These are phyloP conservation scores for Auriculariales sp. DNA, from an alignment of 768 basidiomycete genomes.

Conservation along the genomic window DNA sequence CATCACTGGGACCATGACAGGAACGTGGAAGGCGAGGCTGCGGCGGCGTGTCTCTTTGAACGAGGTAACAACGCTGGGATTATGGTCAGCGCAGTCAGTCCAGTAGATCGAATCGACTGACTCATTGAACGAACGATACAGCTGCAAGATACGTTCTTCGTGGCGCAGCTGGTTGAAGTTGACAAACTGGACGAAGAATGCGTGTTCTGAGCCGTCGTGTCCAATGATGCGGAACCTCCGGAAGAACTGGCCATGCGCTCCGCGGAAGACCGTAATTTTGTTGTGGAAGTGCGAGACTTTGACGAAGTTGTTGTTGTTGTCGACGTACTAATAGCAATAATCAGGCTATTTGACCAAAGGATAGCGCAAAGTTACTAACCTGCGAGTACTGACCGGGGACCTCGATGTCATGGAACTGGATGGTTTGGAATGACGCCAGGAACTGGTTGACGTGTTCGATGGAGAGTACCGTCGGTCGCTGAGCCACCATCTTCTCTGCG, in stretches of 20 bases:
- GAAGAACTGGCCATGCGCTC: conserved; percentile 69
- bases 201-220: conserved; percentile 74
- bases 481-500: conserved; percentile 74
- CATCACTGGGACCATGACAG: conserved; percentile 61
- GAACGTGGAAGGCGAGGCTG: conserved; percentile 83
- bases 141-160: conserved; percentile 83
- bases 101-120: conserved; percentile 29
- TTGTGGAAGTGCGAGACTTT: conserved; percentile 83
- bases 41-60: conserved; percentile 91
- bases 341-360: conserved; percentile 4
- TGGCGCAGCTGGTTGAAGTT: conserved; percentile 73
- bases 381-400: conserved; percentile 98
- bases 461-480: conserved; percentile 68
- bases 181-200: conserved; percentile 85
- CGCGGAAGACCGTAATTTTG: conserved; percentile 76
- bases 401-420: conserved; percentile 94
- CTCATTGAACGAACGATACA: conserved; percentile 93
- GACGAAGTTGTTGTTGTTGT: conserved; percentile 81
- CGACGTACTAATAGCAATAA: conserved; percentile 57
- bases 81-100: background rate
- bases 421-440: conserved; percentile 93
- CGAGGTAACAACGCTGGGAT: conserved; percentile 54
- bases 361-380: conserved; percentile 27
- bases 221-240: conserved; percentile 85
- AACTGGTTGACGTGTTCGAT: conserved; percentile 83